Percentiles rank a stretch among this genome's conserved stretches.
Evolutionary conservation across 345 rosid species (phyloP).

Genomic region (Hibiscus trionum): DNA sequence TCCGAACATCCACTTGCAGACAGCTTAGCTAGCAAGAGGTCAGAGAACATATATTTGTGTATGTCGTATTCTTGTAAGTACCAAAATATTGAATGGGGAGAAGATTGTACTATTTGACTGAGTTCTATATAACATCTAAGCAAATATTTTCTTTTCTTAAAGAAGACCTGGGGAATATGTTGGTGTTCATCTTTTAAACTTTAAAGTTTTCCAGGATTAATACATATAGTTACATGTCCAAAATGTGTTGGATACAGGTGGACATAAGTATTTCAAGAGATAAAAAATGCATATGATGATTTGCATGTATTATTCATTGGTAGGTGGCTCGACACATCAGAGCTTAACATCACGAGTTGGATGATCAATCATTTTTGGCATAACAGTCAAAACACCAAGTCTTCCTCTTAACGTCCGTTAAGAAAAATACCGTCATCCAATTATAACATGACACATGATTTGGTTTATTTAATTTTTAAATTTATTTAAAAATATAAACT

Average conservation of each 20-base stretch:
- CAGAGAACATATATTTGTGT: not conserved
- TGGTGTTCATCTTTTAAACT: not conserved
- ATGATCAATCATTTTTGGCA: not conserved
- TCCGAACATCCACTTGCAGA: constrained; percentile 34
- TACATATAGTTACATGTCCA: not conserved
- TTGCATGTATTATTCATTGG: not conserved
- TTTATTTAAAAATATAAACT: too few species aligned
- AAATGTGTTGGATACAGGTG: too few species aligned
- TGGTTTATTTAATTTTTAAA: too few species aligned
- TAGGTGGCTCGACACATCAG: not conserved
- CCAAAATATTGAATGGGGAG: not conserved
- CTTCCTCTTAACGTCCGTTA: too few species aligned
- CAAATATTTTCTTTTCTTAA: not conserved
- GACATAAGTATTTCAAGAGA: too few species aligned
- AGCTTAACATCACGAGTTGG: not conserved
- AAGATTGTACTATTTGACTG: not conserved
- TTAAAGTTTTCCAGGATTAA: too few species aligned
- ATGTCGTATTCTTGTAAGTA: constrained; percentile 6
- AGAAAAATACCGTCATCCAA: too few species aligned
- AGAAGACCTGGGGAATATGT: not conserved
- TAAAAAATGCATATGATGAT: not conserved
- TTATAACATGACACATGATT: too few species aligned
- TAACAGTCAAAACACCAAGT: too few species aligned
- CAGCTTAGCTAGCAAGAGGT: constrained; percentile 25
- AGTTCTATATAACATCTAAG: not conserved